Evolutionary conservation across 2,329 filamentous ascomycete genomes (phyloP).

Genomic region (Aspergillus terreus): DNA sequence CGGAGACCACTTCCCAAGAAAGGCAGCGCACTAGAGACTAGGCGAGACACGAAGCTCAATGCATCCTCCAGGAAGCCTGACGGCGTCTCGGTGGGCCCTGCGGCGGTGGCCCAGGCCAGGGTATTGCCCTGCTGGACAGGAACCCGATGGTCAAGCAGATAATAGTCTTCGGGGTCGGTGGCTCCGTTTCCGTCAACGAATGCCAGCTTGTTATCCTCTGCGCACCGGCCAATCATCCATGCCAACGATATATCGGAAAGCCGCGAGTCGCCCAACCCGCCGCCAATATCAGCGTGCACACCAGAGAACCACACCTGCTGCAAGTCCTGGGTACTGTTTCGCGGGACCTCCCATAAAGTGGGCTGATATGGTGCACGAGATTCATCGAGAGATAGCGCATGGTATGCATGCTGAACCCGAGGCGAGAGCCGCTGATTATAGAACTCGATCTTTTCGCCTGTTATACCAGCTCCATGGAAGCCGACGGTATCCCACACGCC

Average conservation of each 20-base stretch:
- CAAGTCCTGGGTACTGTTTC: slow-evolving; percentile 23
- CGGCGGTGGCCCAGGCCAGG: not conserved
- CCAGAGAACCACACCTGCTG: slow-evolving; percentile 50
- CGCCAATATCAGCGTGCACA: slow-evolving; percentile 44
- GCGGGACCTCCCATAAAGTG: slow-evolving; percentile 31
- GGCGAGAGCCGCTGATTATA: slow-evolving; percentile 41
- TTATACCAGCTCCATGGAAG: slow-evolving; percentile 16
- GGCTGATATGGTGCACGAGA: slow-evolving; percentile 38
- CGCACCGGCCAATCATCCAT: slow-evolving; percentile 54
- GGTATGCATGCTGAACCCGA: slow-evolving; percentile 42
- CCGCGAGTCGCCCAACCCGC: slow-evolving; percentile 45
- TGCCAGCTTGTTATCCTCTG: slow-evolving; percentile 17
- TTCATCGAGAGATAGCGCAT: slow-evolving; percentile 45
- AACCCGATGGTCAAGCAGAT: slow-evolving; percentile 14
- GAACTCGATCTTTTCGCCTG: slow-evolving; percentile 20
- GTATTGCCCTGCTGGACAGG: not conserved
- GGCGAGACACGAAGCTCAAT: not conserved
- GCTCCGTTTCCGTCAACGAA: slow-evolving; percentile 12
- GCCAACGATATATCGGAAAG: slow-evolving; percentile 48
- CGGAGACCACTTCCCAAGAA: not conserved
- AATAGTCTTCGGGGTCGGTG: slow-evolving; percentile 4
- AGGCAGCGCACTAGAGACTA: not conserved
- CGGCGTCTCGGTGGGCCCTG: not conserved
- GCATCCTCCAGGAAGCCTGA: not conserved
- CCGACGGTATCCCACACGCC: slow-evolving; percentile 47